Conservation (phyloP, 352 stramenopile genomes). For the Phytophthora sojae region DNA sequence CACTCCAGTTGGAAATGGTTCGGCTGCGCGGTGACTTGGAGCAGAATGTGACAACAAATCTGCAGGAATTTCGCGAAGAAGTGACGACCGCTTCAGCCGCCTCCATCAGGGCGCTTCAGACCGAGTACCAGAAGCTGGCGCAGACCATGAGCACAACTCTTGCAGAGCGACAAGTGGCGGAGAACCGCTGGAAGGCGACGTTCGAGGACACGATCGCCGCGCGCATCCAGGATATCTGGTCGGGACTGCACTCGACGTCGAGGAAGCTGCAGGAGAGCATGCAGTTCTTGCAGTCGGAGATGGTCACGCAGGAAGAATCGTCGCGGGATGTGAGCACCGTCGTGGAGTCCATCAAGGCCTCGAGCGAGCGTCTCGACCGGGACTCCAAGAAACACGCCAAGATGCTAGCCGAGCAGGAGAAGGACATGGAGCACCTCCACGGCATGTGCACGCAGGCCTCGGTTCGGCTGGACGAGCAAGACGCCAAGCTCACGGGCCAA, state of each 20-base stretch:
- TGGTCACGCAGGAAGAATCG: slow-evolving; percentile 56
- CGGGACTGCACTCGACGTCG: slow-evolving; percentile 45
- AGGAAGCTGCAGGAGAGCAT: slow-evolving; percentile 48
- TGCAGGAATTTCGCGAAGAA: slow-evolving; percentile 55
- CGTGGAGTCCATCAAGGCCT: slow-evolving; percentile 40
- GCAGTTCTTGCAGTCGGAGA: slow-evolving; percentile 52
- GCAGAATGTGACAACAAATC: slow-evolving; percentile 34
- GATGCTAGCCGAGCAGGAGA: slow-evolving; percentile 33
- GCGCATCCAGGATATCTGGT: slow-evolving; percentile 68
- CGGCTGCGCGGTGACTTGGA: slow-evolving; percentile 49
- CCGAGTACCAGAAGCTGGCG: slow-evolving; percentile 38
- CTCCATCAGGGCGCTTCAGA: slow-evolving; percentile 29
- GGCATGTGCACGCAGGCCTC: slow-evolving; percentile 34
- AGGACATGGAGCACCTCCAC: slow-evolving; percentile 45
- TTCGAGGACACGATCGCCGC: slow-evolving; percentile 57
- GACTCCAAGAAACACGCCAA: slow-evolving; percentile 30
- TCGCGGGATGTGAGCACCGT: slow-evolving; percentile 39
- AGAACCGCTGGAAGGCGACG: slow-evolving; percentile 67
- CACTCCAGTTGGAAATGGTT: slow-evolving; percentile 52
- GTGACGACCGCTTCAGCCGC: slow-evolving; percentile 36
- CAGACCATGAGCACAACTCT: slow-evolving; percentile 49
- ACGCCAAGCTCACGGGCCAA: slow-evolving; percentile 31
- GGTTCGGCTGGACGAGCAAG: slow-evolving; percentile 33
- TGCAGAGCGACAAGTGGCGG: slow-evolving; percentile 44
- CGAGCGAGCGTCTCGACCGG: slow-evolving; percentile 21